phyloP scores from a whole-genome alignment of 495 filamentous ascomycete species.

The Penicillium goetzii region DNA sequence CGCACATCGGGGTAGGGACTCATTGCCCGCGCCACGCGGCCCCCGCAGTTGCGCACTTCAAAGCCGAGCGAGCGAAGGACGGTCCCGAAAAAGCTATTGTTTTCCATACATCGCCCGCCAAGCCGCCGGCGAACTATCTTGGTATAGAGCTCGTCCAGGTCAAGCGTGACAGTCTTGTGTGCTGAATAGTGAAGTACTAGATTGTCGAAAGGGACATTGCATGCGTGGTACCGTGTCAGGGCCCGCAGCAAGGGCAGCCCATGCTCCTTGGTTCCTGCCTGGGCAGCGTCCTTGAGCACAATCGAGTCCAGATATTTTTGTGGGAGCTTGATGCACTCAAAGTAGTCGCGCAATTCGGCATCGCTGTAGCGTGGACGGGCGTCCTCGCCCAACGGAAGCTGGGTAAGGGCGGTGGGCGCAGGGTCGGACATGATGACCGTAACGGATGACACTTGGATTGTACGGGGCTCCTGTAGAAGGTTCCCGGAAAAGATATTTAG shows the following conservation, averaged over 20 bases:
- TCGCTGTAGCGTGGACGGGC: background rate
- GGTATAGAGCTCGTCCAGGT: conserved; percentile 36
- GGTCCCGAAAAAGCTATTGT: conserved; percentile 62
- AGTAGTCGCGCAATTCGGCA: background rate
- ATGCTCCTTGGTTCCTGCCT: background rate
- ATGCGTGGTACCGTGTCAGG: conserved; percentile 45
- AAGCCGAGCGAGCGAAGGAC: conserved; percentile 64
- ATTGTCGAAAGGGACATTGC: conserved; percentile 70
- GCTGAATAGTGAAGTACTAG: conserved; percentile 54
- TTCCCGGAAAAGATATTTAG: no score
- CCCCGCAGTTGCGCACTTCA: conserved; percentile 30
- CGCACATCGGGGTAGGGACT: conserved; percentile 26
- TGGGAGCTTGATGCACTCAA: background rate
- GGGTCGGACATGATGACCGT: no score
- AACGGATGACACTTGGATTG: no score
- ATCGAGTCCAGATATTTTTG: background rate
- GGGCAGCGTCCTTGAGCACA: background rate
- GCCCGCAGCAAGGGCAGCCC: background rate
- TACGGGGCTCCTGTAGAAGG: no score
- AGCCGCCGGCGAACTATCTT: conserved; percentile 60
- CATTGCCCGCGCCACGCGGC: conserved; percentile 1
- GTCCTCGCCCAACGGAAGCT: background rate
- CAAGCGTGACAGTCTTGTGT: background rate
- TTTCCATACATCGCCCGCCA: conserved; percentile 77
- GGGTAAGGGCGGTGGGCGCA: background rate